Evolutionary conservation across 106 monocot genomes (phyloP).

Genomic region (Platanthera guangdongensis): DNA sequence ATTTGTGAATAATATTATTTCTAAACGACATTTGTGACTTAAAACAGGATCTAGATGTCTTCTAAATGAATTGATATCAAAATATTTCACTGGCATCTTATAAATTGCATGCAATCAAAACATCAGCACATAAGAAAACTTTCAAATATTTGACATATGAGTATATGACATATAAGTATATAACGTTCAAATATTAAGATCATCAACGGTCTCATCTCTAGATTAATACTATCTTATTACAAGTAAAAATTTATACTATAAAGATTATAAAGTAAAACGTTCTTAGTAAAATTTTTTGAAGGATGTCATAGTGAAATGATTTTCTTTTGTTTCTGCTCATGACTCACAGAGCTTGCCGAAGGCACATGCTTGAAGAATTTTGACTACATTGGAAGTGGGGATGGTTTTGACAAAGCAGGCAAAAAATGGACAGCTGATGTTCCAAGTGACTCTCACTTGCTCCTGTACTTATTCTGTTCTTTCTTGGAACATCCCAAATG

Average conservation of each 20-base stretch:
- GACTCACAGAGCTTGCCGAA: conserved; percentile 73
- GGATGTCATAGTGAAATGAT: background rate
- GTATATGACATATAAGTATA: too few relatives aligned
- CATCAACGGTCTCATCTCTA: background rate
- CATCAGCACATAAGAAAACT: too few relatives aligned
- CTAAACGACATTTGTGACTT: too few relatives aligned
- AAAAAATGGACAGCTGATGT: conserved; percentile 68
- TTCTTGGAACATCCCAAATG: conserved; percentile 96
- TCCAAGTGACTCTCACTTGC: conserved; percentile 76
- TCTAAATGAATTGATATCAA: too few relatives aligned
- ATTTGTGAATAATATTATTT: too few relatives aligned
- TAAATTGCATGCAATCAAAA: too few relatives aligned
- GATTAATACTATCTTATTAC: background rate
- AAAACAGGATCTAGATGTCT: too few relatives aligned
- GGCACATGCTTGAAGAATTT: conserved; percentile 92
- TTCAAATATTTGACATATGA: too few relatives aligned
- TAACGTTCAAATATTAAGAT: background rate
- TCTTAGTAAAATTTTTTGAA: background rate
- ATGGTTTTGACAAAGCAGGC: conserved; percentile 38
- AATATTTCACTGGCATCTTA: too few relatives aligned
- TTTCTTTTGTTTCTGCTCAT: background rate
- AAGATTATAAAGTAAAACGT: background rate
- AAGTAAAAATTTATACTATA: background rate
- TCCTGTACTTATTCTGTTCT: conserved; percentile 75
- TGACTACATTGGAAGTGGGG: conserved; percentile 53